Evolutionary conservation across 139 green algal genomes (phyloP).

Genomic region (Coelastrella sp.): DNA sequence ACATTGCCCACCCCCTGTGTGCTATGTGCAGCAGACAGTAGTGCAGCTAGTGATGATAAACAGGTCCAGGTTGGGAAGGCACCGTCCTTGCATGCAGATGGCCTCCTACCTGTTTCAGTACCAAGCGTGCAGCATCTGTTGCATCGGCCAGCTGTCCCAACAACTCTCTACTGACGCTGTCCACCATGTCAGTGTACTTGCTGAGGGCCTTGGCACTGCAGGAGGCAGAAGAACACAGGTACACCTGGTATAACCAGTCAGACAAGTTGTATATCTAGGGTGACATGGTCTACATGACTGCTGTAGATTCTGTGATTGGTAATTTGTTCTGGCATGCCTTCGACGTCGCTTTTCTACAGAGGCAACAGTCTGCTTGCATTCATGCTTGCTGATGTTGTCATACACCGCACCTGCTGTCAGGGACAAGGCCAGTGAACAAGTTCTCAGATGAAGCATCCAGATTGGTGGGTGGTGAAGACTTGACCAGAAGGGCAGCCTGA

Average conservation of each 20-base stretch:
- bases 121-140: constrained; percentile 87
- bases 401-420: constrained; percentile 72
- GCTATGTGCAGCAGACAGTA: no score
- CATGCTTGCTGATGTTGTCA: background rate
- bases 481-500: constrained; percentile 71
- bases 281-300: background rate
- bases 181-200: constrained; percentile 92
- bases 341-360: no score
- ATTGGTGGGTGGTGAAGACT: constrained; percentile 54
- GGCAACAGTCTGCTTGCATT: no score
- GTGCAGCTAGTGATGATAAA: no score
- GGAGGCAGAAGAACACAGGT: background rate
- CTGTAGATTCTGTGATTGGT: no score
- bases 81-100: no score
- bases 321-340: no score
- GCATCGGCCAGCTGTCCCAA: constrained; percentile 74
- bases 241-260: no score
- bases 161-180: constrained; percentile 77
- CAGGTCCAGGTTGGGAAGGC: no score
- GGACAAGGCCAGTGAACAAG: constrained; percentile 81
- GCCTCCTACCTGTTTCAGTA: constrained; percentile 77
- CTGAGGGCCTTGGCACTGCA: constrained; percentile 80
- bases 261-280: no score
- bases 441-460: constrained; percentile 60
- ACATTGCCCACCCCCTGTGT: no score